A percentile compares a stretch with the other conserved stretches of the same genome.
Evolutionary conservation across 441 rosid species (phyloP).

Genomic region (Biscutella laevigata): DNA sequence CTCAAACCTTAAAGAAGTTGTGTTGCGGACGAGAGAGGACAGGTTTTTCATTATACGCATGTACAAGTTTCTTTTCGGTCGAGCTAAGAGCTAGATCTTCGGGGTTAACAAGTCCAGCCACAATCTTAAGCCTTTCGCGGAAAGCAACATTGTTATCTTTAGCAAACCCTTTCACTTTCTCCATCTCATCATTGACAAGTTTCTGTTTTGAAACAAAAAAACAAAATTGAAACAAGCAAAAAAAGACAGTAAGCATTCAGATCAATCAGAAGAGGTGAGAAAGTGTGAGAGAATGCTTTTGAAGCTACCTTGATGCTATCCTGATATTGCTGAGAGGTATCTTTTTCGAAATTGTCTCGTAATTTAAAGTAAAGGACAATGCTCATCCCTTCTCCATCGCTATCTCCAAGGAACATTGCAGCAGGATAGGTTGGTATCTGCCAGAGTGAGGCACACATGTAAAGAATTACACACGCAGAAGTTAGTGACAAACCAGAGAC

Average conservation of each 20-base stretch:
- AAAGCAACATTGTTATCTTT: constrained; percentile 65
- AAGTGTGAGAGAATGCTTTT: neutral
- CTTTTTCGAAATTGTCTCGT: constrained; percentile 49
- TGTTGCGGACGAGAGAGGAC: constrained; percentile 97
- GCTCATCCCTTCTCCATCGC: constrained; percentile 92
- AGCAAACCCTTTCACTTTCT: constrained; percentile 78
- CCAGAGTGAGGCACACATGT: constrained; percentile 4
- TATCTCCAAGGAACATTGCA: constrained; percentile 79
- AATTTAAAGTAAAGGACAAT: constrained; percentile 74
- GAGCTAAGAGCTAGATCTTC: constrained; percentile 72
- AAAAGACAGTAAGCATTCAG: neutral
- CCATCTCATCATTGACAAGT: constrained; percentile 78
- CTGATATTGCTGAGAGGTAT: constrained; percentile 50
- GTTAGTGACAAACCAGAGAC: neutral
- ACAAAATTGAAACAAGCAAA: too few species aligned
- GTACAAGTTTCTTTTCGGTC: constrained; percentile 65
- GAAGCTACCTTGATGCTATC: constrained; percentile 57
- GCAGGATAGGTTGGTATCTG: constrained; percentile 93
- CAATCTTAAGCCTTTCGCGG: constrained; percentile 85
- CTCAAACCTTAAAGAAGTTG: constrained; percentile 47
- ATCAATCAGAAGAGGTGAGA: constrained; percentile 3
- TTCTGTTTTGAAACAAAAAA: constrained; percentile 37
- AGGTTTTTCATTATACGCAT: constrained; percentile 81
- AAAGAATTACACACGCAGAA: neutral
- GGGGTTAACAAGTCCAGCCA: constrained; percentile 72